Evolutionary conservation across 2,329 filamentous ascomycete genomes (phyloP).

Genomic region (Colletotrichum orbiculare): DNA sequence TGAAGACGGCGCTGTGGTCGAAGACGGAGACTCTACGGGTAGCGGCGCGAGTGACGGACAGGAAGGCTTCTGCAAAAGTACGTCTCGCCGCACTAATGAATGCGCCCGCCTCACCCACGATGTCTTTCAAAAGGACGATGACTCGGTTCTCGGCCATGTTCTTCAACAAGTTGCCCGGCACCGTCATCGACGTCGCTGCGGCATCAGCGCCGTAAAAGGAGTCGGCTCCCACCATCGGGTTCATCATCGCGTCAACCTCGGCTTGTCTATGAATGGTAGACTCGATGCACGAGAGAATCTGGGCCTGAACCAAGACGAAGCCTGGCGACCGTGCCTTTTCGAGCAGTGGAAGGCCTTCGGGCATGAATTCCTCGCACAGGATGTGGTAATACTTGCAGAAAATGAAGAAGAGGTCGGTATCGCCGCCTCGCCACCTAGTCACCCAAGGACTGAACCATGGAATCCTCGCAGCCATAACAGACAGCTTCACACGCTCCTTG

Average conservation of each 20-base stretch:
- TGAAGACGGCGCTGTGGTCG: conserved; percentile 86
- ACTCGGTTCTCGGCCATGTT: conserved; percentile 91
- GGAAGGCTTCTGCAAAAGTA: conserved; percentile 82
- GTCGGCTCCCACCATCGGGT: conserved; percentile 55
- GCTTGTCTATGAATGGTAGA: conserved; percentile 84
- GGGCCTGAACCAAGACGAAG: conserved; percentile 83
- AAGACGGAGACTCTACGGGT: conserved; percentile 82
- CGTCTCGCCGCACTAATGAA: conserved; percentile 62
- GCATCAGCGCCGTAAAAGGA: conserved; percentile 70
- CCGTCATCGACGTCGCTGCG: conserved; percentile 69
- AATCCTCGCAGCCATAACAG: conserved; percentile 77
- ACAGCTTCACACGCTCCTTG: conserved; percentile 72
- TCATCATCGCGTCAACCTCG: conserved; percentile 57
- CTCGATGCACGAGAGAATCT: conserved; percentile 82
- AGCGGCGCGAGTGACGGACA: conserved; percentile 76
- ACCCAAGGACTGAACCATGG: conserved; percentile 89
- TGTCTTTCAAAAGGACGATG: conserved; percentile 83
- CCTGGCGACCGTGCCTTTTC: conserved; percentile 77
- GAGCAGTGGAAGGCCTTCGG: conserved; percentile 60
- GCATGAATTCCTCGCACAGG: conserved; percentile 78
- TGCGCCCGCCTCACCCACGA: conserved; percentile 66
- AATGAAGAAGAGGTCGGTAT: conserved; percentile 91
- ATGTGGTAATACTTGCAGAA: conserved; percentile 91
- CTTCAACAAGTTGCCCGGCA: conserved; percentile 76
- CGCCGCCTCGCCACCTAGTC: conserved; percentile 84